Percentiles rank a stretch among this genome's conserved stretches.
Conservation (phyloP, 768 basidiomycete genomes). For the Favolaschia claudopus region DNA sequence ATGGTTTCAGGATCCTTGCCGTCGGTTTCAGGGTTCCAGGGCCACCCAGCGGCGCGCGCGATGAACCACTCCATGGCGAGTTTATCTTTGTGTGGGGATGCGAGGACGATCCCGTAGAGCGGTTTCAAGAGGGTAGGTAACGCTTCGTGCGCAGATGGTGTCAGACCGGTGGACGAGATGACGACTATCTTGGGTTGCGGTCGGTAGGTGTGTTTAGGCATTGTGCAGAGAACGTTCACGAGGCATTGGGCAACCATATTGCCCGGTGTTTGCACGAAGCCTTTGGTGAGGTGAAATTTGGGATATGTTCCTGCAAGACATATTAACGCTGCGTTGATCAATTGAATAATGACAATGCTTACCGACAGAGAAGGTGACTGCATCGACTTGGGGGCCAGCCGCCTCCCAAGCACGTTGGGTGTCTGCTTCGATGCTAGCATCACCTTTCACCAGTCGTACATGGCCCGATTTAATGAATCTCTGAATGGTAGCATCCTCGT, state of each 20-base stretch:
- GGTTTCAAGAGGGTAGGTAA: slow-evolving; percentile 59
- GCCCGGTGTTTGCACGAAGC: slow-evolving; percentile 54
- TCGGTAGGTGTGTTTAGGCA: slow-evolving; percentile 44
- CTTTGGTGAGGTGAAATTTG: slow-evolving; percentile 54
- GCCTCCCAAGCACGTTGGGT: slow-evolving; percentile 60
- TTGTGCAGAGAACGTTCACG: slow-evolving; percentile 61
- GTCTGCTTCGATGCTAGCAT: slow-evolving; percentile 62
- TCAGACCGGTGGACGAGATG: slow-evolving; percentile 62
- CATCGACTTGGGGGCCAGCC: slow-evolving; percentile 54
- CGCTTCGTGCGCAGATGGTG: slow-evolving; percentile 46
- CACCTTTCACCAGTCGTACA: slow-evolving; percentile 65
- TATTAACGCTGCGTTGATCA: not conserved
- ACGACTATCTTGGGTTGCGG: slow-evolving; percentile 57
- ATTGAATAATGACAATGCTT: slow-evolving; percentile 20
- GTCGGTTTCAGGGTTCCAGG: slow-evolving; percentile 50
- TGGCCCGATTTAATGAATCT: slow-evolving; percentile 55
- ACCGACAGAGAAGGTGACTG: slow-evolving; percentile 71
- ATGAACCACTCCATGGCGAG: slow-evolving; percentile 61
- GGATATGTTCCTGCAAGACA: slow-evolving; percentile 50
- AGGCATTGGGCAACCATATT: slow-evolving; percentile 68
- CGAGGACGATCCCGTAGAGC: slow-evolving; percentile 56
- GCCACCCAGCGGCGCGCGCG: slow-evolving; percentile 55
- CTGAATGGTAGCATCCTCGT: slow-evolving; percentile 61
- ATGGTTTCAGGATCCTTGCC: too few relatives aligned
- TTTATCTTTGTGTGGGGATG: slow-evolving; percentile 66